Percentiles rank a stretch among this genome's conserved stretches.
These are phyloP conservation scores for Urochloa ruziziensis DNA, from an alignment of 176 grass and related monocot species.

Conservation along the genomic window DNA sequence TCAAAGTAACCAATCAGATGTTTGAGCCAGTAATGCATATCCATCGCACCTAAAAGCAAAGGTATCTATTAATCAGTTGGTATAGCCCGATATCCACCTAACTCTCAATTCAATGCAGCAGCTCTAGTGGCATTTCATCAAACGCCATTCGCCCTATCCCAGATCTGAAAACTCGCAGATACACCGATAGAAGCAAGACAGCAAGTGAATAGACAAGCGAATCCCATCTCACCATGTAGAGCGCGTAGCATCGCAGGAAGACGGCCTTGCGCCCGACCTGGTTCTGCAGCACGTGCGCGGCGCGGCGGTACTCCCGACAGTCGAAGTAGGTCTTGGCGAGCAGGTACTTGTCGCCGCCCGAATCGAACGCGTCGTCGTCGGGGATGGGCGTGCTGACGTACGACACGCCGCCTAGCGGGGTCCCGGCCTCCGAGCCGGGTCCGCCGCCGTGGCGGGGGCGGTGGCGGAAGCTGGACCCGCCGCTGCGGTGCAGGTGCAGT, in stretches of 20 bases:
- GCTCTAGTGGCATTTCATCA: conserved; percentile 48
- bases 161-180: conserved; percentile 21
- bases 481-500: conserved; percentile 61
- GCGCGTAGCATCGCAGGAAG: conserved; percentile 97
- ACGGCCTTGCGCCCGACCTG: conserved; percentile 69
- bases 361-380: conserved; percentile 66
- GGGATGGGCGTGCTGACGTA: conserved; percentile 89
- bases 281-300: conserved; percentile 61
- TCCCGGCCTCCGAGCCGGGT: conserved; percentile 37
- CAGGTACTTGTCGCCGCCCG: conserved; percentile 77
- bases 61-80: neutral
- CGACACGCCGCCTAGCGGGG: conserved; percentile 78
- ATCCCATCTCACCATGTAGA: conserved; percentile 60
- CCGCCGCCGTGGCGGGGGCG: conserved; percentile 46
- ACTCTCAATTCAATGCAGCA: neutral
- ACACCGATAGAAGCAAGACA: neutral
- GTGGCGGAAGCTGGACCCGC: conserved; percentile 72
- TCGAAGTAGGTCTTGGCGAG: conserved; percentile 97
- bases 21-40: neutral
- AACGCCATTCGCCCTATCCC: conserved; percentile 12
- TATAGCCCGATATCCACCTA: neutral
- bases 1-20: neutral
- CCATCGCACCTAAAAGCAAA: neutral
- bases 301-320: conserved; percentile 92
- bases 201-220: neutral